phyloP scores from a whole-genome alignment of 2,329 filamentous ascomycete species.

The Aureobasidium sp. region DNA sequence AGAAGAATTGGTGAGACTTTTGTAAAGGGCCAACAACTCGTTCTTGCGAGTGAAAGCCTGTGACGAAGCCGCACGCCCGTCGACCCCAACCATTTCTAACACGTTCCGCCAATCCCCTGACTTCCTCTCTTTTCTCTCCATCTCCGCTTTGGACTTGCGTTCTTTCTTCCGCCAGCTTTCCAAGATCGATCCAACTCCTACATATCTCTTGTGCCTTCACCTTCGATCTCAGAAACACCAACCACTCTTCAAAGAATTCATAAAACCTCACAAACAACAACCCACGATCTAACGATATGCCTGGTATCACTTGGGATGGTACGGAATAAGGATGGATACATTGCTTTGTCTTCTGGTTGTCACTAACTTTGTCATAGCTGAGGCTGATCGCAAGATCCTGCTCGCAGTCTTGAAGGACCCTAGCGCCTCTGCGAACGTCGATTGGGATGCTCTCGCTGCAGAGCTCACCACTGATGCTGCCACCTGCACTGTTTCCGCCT shows the following conservation, averaged over 20 bases:
- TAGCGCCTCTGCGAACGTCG: not conserved
- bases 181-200: not conserved
- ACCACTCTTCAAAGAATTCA: not conserved
- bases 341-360: not conserved
- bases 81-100: not conserved
- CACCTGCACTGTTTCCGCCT: constrained; percentile 2
- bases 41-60: not conserved
- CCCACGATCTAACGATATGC: not conserved
- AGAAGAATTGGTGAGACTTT: not conserved
- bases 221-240: not conserved
- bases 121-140: not conserved
- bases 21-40: not conserved
- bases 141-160: not conserved
- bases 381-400: constrained; percentile 16
- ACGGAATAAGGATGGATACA: not conserved
- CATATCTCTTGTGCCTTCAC: not conserved
- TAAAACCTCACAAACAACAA: not conserved
- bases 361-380: not conserved
- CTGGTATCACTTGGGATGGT: constrained; percentile 17
- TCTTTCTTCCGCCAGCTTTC: not conserved
- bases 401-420: constrained; percentile 12
- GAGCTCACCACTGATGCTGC: constrained; percentile 3
- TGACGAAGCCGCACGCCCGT: not conserved
- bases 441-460: constrained; percentile 9
- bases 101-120: not conserved